Percentiles rank a stretch among this genome's conserved stretches.
phyloP scores from a whole-genome alignment of 73 alveolate species.

The Paramecium tetraurelia region DNA sequence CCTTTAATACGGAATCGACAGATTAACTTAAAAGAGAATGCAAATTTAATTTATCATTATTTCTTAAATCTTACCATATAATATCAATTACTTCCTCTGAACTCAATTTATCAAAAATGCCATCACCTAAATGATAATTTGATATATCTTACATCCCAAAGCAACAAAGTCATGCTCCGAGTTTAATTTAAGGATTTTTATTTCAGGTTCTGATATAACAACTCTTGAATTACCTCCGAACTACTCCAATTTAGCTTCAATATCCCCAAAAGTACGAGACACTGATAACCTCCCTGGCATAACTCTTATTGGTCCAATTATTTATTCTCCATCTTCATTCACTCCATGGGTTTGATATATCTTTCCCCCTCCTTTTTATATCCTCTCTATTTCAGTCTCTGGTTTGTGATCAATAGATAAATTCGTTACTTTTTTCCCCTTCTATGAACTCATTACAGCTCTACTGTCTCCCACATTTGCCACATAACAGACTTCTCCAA shows the following conservation, averaged over 20 bases:
- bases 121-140: slow-evolving; percentile 80
- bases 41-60: slow-evolving; percentile 51
- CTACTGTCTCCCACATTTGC: slow-evolving; percentile 97
- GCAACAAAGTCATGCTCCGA: slow-evolving; percentile 73
- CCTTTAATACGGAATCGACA: slow-evolving; percentile 89
- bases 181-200: slow-evolving; percentile 76
- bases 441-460: slow-evolving; percentile 78
- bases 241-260: slow-evolving; percentile 87
- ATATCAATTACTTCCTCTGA: slow-evolving; percentile 88
- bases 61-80: slow-evolving; percentile 57
- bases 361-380: slow-evolving; percentile 86
- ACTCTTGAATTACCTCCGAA: slow-evolving; percentile 97
- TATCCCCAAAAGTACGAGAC: slow-evolving; percentile 96
- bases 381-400: slow-evolving; percentile 83
- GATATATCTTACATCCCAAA: slow-evolving; percentile 57
- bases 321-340: slow-evolving; percentile 17
- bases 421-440: slow-evolving; percentile 69
- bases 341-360: slow-evolving; percentile 71
- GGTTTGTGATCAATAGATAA: slow-evolving; percentile 96
- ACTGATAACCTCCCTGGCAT: slow-evolving; percentile 94
- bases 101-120: slow-evolving; percentile 93
- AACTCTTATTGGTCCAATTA: slow-evolving; percentile 84
- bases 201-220: slow-evolving; percentile 90
- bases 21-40: slow-evolving; percentile 88
- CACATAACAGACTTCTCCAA: slow-evolving; percentile 85